Evolutionary conservation across 495 filamentous ascomycete species (phyloP), one percentile per base, ranked within the genome.

Genomic region (Gamarada debralockiae): DNA sequence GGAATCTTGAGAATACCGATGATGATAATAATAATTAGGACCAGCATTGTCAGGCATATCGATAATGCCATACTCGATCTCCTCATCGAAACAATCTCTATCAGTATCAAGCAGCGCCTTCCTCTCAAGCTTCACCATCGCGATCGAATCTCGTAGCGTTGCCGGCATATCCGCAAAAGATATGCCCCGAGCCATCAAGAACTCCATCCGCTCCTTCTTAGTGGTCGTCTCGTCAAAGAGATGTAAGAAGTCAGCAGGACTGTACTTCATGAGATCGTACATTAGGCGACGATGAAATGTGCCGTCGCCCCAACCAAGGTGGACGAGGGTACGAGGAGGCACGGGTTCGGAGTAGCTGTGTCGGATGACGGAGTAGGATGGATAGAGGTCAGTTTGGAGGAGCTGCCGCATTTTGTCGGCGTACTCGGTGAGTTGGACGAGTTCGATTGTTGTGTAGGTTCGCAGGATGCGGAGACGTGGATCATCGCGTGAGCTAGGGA

Each of bases 81-180:
- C 22, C 48, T 50, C 48, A 18, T 50, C 48, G 9, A 18, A 24
- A 21, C 39, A 6, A 39, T 39, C 17, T 8, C 15, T 43, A 43
- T 43, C 40, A 4, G 21, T 88, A 0, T 84, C 92, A 69, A 95
- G 95, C 87, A 20, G 27, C 3, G 29, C 17, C 37, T 41, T 48
- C n/a, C 46, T 40, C 10, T 46, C 3, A 9, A 54, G 14, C 23
- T 50, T 33, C 17, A 59, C 48, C 14, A 59, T 48, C 1, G 46
- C 52, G 31, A 59, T 43, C 20, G 40, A 43, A 23, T 43, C 34
- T 14, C 15, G 20, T 22, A 50, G 24, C 0, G 48, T 50, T n/a
- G 48, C 48, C 6, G 48, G 48, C 21, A 20, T 15, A 27, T 38
- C 34, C 9, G 20, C 7, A 29, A 50, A 50, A 17, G 17, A 12